Conservation (phyloP, 176 grass and related monocot genomes). For the Eragrostis curvula region DNA sequence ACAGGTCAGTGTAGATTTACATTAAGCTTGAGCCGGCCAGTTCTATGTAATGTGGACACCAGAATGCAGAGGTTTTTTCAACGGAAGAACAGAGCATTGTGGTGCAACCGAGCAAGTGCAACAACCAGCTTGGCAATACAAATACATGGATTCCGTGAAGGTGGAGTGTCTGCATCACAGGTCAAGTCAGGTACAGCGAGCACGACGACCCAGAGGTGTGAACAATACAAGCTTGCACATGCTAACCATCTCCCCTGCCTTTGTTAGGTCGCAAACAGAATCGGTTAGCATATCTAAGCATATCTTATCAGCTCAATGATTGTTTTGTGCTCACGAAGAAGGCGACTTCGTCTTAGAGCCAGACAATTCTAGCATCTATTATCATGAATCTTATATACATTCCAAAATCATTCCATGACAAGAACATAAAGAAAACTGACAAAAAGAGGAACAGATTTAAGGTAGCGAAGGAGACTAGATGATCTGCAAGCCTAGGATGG, state of each 20-base stretch:
- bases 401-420: conserved; percentile 47
- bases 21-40: not conserved
- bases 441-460: conserved; percentile 29
- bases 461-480: conserved; percentile 35
- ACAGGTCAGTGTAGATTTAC: not conserved
- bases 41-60: not conserved
- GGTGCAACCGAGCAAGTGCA: conserved; percentile 38
- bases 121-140: conserved; percentile 30
- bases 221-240: conserved; percentile 49
- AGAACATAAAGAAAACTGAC: conserved; percentile 46
- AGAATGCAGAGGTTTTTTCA: not conserved
- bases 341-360: conserved; percentile 27
- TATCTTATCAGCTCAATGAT: conserved; percentile 46
- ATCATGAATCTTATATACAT: conserved; percentile 57
- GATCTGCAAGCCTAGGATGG: conserved; percentile 35
- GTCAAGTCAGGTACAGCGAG: conserved; percentile 41
- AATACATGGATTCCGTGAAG: conserved; percentile 28
- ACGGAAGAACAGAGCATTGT: conserved; percentile 21
- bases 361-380: conserved; percentile 42
- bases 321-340: conserved; percentile 39
- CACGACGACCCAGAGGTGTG: conserved; percentile 34
- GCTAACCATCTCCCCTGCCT: conserved; percentile 39
- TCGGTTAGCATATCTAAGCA: conserved; percentile 28
- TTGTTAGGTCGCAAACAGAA: conserved; percentile 49
- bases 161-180: conserved; percentile 36